A percentile compares a stretch with the other conserved stretches of the same genome.
These are phyloP conservation scores for Pseudopyricularia cyperi DNA, from an alignment of 2,329 filamentous ascomycete genomes.

Conservation along the genomic window DNA sequence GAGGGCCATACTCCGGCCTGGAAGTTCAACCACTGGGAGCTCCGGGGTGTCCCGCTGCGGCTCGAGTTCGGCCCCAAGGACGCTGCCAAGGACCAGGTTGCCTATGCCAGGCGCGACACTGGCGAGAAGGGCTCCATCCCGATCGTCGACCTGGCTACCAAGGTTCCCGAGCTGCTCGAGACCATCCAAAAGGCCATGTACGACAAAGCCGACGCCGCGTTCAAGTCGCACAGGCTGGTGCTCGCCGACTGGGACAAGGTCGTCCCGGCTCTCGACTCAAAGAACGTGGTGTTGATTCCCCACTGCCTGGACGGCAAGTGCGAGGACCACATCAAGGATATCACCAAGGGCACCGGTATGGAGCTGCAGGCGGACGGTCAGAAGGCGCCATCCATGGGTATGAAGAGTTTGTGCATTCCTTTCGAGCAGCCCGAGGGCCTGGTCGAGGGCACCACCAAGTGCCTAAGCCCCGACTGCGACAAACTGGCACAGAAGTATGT, in stretches of 20 bases:
- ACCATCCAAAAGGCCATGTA: slow-evolving; percentile 79
- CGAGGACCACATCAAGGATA: slow-evolving; percentile 89
- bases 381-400: slow-evolving; percentile 45
- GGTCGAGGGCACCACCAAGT: slow-evolving; percentile 73
- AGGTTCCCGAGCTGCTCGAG: slow-evolving; percentile 71
- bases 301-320: slow-evolving; percentile 73
- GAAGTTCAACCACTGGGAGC: slow-evolving; percentile 99
- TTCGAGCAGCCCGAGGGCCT: slow-evolving; percentile 76
- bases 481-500: slow-evolving; percentile 71
- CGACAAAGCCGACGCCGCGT: slow-evolving; percentile 62
- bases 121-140: slow-evolving; percentile 71
- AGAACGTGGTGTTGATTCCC: slow-evolving; percentile 87
- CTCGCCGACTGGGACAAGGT: slow-evolving; percentile 87
- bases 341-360: slow-evolving; percentile 63
- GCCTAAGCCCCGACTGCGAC: slow-evolving; percentile 77
- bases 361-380: slow-evolving; percentile 36
- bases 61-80: slow-evolving; percentile 96
- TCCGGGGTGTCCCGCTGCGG: slow-evolving; percentile 87
- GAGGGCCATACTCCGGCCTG: slow-evolving; percentile 89
- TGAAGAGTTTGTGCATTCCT: slow-evolving; percentile 61
- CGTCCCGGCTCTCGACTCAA: slow-evolving; percentile 74
- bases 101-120: slow-evolving; percentile 76
- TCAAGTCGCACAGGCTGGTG: slow-evolving; percentile 66
- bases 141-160: slow-evolving; percentile 58
- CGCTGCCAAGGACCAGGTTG: slow-evolving; percentile 71